Percentiles rank a stretch among this genome's conserved stretches.
Evolutionary conservation across 352 stramenopile species (phyloP).

Genomic region (Globisporangium paddicum): DNA sequence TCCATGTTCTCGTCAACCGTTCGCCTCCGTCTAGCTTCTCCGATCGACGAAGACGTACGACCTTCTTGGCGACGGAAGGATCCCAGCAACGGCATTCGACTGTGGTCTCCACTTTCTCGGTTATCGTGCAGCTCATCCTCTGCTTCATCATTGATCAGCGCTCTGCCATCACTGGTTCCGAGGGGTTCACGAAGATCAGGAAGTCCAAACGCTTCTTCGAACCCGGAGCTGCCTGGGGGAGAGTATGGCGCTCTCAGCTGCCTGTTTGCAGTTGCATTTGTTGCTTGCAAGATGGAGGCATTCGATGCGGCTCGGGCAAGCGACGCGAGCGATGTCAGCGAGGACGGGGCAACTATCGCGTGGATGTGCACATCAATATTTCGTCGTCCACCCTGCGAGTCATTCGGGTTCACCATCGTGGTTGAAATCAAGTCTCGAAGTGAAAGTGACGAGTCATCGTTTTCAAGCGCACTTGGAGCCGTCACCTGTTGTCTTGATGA

Average conservation of each 20-base stretch:
- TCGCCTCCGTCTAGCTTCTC: slow-evolving; percentile 19
- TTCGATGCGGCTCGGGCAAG: slow-evolving; percentile 22
- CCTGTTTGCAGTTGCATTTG: slow-evolving; percentile 1
- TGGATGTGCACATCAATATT: slow-evolving; percentile 88
- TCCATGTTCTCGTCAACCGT: slow-evolving; percentile 34
- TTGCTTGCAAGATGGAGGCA: background rate
- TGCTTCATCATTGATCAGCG: slow-evolving; percentile 27
- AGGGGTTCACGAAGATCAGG: slow-evolving; percentile 24
- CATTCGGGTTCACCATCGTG: slow-evolving; percentile 19
- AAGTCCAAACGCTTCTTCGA: slow-evolving; percentile 40
- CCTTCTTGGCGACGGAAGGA: slow-evolving; percentile 27
- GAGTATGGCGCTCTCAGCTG: slow-evolving; percentile 18
- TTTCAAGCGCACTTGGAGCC: slow-evolving; percentile 18
- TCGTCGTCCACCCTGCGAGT: slow-evolving; percentile 32
- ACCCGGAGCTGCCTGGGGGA: slow-evolving; percentile 18
- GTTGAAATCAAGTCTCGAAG: slow-evolving; percentile 65
- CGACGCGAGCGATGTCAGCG: slow-evolving; percentile 57
- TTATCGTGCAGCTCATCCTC: slow-evolving; percentile 19
- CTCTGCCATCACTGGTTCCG: slow-evolving; percentile 14
- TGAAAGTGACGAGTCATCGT: slow-evolving; percentile 38
- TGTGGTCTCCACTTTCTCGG: slow-evolving; percentile 41
- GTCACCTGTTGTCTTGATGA: slow-evolving; percentile 1
- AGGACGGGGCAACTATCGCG: slow-evolving; percentile 75
- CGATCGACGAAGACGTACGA: slow-evolving; percentile 15
- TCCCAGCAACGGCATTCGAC: slow-evolving; percentile 49